Evolutionary conservation across 139 green algal species (phyloP).

Genomic region (Desmodesmus armatus): DNA sequence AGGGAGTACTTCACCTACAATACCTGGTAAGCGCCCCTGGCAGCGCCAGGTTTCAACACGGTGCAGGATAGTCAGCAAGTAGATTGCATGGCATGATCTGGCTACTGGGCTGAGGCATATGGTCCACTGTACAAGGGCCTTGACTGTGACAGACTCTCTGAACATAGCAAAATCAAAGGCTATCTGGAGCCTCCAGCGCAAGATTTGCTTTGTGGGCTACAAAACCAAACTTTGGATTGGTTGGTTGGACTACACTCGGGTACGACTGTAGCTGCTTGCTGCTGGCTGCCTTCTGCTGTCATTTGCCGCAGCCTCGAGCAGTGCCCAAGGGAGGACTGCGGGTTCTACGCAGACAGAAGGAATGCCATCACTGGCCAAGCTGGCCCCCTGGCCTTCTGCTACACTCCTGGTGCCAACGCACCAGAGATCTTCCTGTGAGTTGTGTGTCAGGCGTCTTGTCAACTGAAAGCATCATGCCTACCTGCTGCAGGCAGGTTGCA

Average conservation of each 20-base stretch:
- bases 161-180: no score
- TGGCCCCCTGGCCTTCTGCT: not conserved
- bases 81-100: not conserved
- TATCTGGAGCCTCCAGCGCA: no score
- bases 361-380: not conserved
- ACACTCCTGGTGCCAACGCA: not conserved
- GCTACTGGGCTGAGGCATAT: not conserved
- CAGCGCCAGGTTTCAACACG: not conserved
- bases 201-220: no score
- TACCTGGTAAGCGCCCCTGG: not conserved
- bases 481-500: not conserved
- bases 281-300: not conserved
- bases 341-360: not conserved
- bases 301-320: not conserved
- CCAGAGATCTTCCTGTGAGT: slow-evolving; percentile 1
- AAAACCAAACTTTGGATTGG: no score
- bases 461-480: not conserved
- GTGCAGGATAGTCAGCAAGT: not conserved
- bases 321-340: not conserved
- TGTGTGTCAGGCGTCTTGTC: not conserved
- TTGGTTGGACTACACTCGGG: no score
- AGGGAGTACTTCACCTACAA: not conserved
- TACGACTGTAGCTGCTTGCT: no score
- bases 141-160: no score
- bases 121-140: no score